Evolutionary conservation across 176 grass and related monocot species (phyloP).

Genomic region (Oryza coarctata): DNA sequence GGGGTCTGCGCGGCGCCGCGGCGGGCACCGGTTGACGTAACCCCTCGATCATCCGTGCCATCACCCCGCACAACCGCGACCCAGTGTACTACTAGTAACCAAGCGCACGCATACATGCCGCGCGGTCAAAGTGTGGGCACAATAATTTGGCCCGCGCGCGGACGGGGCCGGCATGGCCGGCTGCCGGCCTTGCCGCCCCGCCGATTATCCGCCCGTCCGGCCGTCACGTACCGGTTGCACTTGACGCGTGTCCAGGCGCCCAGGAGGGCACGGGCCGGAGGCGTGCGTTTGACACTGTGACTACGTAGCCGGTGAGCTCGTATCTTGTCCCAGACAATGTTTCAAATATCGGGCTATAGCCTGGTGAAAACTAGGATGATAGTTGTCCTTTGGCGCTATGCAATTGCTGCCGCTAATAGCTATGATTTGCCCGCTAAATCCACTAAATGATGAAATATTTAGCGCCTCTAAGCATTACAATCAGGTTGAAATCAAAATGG

Average conservation of each 20-base stretch:
- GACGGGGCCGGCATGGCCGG: not conserved
- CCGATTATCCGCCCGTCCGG: not conserved
- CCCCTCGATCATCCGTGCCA: slow-evolving; percentile 11
- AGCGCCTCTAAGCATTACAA: no score
- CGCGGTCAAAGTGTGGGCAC: not conserved
- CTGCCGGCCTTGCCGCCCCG: not conserved
- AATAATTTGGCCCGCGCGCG: slow-evolving; percentile 2
- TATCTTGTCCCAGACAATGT: no score
- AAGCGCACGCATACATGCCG: not conserved
- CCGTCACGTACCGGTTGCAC: not conserved
- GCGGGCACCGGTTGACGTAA: slow-evolving; percentile 28
- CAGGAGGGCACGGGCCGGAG: not conserved
- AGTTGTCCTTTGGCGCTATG: no score
- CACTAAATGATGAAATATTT: no score
- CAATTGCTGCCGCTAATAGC: no score
- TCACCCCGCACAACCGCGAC: slow-evolving; percentile 17
- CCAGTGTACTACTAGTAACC: not conserved
- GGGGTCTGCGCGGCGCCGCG: slow-evolving; percentile 1
- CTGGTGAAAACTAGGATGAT: no score
- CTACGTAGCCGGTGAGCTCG: not conserved
- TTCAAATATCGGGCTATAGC: no score
- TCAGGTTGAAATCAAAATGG: no score
- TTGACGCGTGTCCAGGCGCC: slow-evolving; percentile 25
- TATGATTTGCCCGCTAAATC: no score
- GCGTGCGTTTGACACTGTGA: no score